Evolutionary conservation across 1,284 basidiomycete species (phyloP).

Genomic region (Pseudozyma thailandica): DNA sequence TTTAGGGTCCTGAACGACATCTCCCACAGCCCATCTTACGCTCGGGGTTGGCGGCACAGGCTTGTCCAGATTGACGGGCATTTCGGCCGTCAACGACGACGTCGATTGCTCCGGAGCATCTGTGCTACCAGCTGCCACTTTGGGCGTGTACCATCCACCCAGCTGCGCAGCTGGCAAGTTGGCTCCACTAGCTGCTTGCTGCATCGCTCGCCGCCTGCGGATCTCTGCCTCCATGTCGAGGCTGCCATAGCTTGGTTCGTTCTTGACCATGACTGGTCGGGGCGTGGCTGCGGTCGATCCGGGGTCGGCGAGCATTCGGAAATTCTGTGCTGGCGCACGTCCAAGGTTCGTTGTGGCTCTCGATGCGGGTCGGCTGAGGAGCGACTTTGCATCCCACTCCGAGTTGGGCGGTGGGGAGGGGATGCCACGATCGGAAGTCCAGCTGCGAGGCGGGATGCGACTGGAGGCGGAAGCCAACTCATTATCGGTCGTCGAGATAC

Average conservation of each 20-base stretch:
- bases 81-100: constrained; percentile 25
- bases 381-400: constrained; percentile 43
- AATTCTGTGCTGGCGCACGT: constrained; percentile 27
- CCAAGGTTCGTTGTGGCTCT: constrained; percentile 25
- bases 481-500: constrained; percentile 27
- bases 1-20: constrained; percentile 12
- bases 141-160: constrained; percentile 57
- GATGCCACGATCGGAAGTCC: constrained; percentile 46
- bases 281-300: constrained; percentile 24
- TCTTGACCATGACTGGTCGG: constrained; percentile 29
- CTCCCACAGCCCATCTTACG: constrained; percentile 39
- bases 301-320: constrained; percentile 41
- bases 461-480: constrained; percentile 26
- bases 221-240: constrained; percentile 62
- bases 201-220: constrained; percentile 37
- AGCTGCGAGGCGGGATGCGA: constrained; percentile 52
- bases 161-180: constrained; percentile 16
- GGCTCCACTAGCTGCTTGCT: constrained; percentile 29
- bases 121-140: constrained; percentile 7
- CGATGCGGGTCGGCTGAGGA: constrained; percentile 36
- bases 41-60: constrained; percentile 44
- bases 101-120: constrained; percentile 21
- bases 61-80: constrained; percentile 27
- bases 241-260: constrained; percentile 39
- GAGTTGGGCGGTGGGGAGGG: constrained; percentile 55